Evolutionary conservation across 345 rosid genomes (phyloP), one percentile per base, ranked within the genome.

Genomic region (Aquilaria yunnanensis): DNA sequence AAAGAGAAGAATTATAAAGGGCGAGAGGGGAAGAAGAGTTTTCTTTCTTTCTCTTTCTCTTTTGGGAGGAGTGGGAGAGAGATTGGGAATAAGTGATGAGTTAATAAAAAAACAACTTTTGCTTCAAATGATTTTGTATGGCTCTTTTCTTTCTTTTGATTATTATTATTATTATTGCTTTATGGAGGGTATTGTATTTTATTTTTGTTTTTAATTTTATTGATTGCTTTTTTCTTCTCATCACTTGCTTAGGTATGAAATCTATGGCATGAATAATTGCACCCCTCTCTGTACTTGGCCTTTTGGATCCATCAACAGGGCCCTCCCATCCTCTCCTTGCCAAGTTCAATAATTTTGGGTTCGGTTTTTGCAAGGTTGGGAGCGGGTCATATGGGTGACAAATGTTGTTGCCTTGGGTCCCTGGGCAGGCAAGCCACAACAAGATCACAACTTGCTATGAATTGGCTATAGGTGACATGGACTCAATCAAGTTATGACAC

Each of bases 201-300:
- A 4, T 37, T 37, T 37, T 76, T 69, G 56, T 56, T 37, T 37
- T 37, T 1, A 37, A 4, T 37, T 37, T 76, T 69, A 58, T 56
- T 62, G 72, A 63, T 67, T 74, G 49, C 14, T 30, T 59, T 52
- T 58, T 30, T 59, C 48, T 58, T 63, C 57, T 56, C 14, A 46
- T 14, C n/a, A n/a, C 50, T 74, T 60, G 80, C 79, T 74, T 75
- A 69, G 77, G 79, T 37, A 82, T 71, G 88, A 79, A 79, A 81
- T 79, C 68, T 76, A 83, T 73, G 87, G 85, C 72, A 83, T 77
- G 84, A 89, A 84, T 90, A 83, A 87, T 93, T 90, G 94, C 87
- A 79, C 71, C 86, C 72, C 63, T 6, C 65, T 67, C 67, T 72
- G 82, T 85, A 85, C 82, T 80, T 79, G 58, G 77, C 74, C 88